These are phyloP conservation scores for Ceratocystis colombiana DNA, from an alignment of 2,329 filamentous ascomycete genomes.

Conservation along the genomic window DNA sequence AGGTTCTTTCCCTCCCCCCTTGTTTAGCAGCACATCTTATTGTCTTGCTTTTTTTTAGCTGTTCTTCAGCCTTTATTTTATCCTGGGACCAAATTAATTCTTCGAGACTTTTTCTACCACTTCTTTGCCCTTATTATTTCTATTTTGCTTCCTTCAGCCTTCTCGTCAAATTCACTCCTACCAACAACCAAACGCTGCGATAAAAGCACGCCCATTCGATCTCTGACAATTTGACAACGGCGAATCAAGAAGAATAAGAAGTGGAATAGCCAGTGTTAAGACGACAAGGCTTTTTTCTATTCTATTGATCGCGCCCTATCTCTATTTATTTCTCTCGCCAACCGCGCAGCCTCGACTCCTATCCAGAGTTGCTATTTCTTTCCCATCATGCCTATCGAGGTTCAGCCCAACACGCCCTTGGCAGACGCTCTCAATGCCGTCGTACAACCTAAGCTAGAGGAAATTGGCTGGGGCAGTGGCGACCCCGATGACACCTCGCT, in stretches of 20 bases:
- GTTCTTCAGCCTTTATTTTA: constrained; percentile 10
- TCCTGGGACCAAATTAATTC: not conserved
- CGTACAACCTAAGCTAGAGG: constrained; percentile 82
- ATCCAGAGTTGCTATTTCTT: not conserved
- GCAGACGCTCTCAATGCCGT: constrained; percentile 71
- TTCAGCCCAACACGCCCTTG: constrained; percentile 68
- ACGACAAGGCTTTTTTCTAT: not conserved
- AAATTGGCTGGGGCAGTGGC: constrained; percentile 82
- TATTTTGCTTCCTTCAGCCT: not conserved
- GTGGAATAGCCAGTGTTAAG: not conserved
- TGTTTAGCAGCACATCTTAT: not conserved
- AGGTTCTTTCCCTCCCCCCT: constrained; percentile 2
- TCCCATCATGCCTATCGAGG: constrained; percentile 62
- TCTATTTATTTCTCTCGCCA: too few relatives aligned
- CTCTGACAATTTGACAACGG: too few relatives aligned
- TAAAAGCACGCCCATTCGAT: not conserved
- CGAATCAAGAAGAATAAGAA: not conserved
- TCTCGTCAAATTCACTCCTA: constrained; percentile 1
- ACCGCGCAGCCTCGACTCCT: constrained; percentile 21
- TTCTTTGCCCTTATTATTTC: not conserved
- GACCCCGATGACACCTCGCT: constrained; percentile 69
- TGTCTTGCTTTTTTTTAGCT: not conserved
- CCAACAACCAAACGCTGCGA: not conserved
- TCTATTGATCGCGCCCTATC: not conserved
- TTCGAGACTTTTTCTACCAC: not conserved